A percentile compares a stretch with the other conserved stretches of the same genome.
Conservation (phyloP, 2,329 filamentous ascomycete species). For the Aspergillus neotritici region DNA sequence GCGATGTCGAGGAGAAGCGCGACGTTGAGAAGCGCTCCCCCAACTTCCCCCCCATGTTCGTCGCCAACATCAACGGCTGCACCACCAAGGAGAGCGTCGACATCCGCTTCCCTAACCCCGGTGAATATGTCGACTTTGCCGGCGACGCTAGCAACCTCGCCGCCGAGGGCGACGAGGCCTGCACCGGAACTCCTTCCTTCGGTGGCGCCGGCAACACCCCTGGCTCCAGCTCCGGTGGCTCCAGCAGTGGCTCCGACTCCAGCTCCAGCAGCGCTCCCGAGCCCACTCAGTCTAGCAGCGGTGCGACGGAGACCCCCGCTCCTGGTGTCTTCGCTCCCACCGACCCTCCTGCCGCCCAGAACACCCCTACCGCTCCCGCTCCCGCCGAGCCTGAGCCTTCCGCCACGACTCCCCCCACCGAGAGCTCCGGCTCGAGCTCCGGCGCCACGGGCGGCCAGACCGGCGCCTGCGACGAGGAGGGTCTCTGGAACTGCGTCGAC, state of each 20-base stretch:
- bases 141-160: slow-evolving; percentile 37
- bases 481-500: slow-evolving; percentile 54
- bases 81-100: slow-evolving; percentile 50
- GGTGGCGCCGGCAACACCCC: slow-evolving; percentile 25
- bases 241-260: slow-evolving; percentile 26
- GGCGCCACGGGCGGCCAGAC: slow-evolving; percentile 31
- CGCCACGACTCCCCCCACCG: slow-evolving; percentile 3
- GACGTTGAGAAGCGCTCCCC: slow-evolving; percentile 50
- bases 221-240: slow-evolving; percentile 15
- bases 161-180: slow-evolving; percentile 24
- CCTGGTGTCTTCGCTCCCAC: slow-evolving; percentile 16
- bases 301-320: slow-evolving; percentile 5
- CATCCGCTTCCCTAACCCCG: slow-evolving; percentile 64
- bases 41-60: slow-evolving; percentile 66
- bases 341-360: slow-evolving; percentile 14
- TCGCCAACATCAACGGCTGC: slow-evolving; percentile 65
- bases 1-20: slow-evolving; percentile 24
- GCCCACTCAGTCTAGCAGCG: slow-evolving; percentile 1
- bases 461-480: slow-evolving; percentile 49
- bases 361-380: slow-evolving; percentile 3
- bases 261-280: slow-evolving; percentile 9
- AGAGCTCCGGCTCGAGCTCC: slow-evolving; percentile 4
- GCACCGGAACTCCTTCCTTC: slow-evolving; percentile 27
- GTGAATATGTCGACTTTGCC: slow-evolving; percentile 50
- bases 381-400: slow-evolving; percentile 5